Base-by-base conservation (phyloP, 805 yeast genomes). In the Lachancea meyersii region DNA sequence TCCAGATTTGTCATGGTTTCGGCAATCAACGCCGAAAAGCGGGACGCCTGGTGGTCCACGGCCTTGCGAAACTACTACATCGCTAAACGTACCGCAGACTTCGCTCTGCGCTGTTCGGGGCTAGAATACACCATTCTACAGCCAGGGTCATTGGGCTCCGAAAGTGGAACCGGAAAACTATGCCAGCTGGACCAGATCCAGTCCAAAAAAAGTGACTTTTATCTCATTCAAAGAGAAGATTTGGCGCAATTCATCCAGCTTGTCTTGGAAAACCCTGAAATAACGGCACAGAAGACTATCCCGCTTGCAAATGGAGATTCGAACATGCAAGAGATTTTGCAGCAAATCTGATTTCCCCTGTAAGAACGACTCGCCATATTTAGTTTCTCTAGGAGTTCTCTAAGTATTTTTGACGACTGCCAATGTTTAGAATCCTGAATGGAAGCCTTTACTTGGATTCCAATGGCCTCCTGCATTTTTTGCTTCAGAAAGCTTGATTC, bases 21-120 rank as follows among this genome's bases (percentile, higher is more conserved):
- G 56, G 83, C 82, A 2, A 53, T 76, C 21, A 69, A 71, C 44
- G 75, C 83, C 1, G 71, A 70, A n/a, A 68, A 73, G 41, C 67
- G 82, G 26, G 70, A 64, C 4, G 62, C 65, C 43, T 70, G 75
- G 69, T 64, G 64, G 50, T 55, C 60, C 21, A 52, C 67, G 10
- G 52, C 69, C 6, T 51, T 74, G 32, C 58, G 71, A 43, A 58
- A 72, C 21, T 79, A 80, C 60, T 79, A 70, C 50, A 75, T 76
- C 44, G 79, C 82, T 11, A 80, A 80, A 60, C 73, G 73, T 51
- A 76, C 76, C 41, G 82, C 85, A 3, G 86, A 80, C 53, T 56
- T 67, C 34, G 65, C 63, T 35, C 49, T 71, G 40, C 69, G 70
- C 43, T 57, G 61, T 21, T 55, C 69, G 9, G 56, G 61, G 1